Base-by-base conservation (phyloP, 805 yeast genomes). In the Yamadazyma phyllophila region DNA sequence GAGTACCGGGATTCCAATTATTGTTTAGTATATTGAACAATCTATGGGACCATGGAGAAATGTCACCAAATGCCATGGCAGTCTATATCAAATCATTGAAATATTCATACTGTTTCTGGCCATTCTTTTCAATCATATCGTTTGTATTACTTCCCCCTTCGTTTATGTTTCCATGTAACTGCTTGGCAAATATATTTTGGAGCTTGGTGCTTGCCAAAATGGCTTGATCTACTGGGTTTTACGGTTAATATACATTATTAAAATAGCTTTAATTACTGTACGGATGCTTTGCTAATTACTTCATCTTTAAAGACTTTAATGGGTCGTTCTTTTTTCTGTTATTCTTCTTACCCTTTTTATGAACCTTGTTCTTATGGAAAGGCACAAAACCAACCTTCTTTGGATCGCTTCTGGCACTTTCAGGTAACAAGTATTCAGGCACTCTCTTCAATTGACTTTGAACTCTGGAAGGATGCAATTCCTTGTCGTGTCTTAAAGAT, bases 391-490 rank as follows among this genome's bases (percentile, higher is more conserved):
- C 88, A 45, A 85, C 62, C 49, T 77, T 77, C 29, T 74, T 69
- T 46, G 74, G 75, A 30, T 70, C 68, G 31, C 71, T 62, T 61
- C 91, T 77, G 2, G 86, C 88, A 53, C 81, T 77, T 55, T 82
- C 87, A 6, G 98, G 98, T 51, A 94, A 70, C 54, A 94, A 72
- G 59, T 94, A 94, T 37, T 88, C 90, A 1, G 99, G 99, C 26
- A 94, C 92, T 63, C 96, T 80, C 63, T 88, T 91, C 69, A 94
- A 74, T 60, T 94, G 96, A 27, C 80, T 70, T 63, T 91, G 97
- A 5, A 82, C 78, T 64, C 96, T 80, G 1, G 91, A 73, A 8
- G 92, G 83, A 59, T 91, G 96, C 47, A 88, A 63, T 53, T 87
- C 96, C 58, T 84, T 87, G 62, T 94, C 99, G 60, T 94, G 99